Evolutionary conservation across 1,284 basidiomycete genomes (phyloP).

Genomic region (Trichosporon coremiiforme): DNA sequence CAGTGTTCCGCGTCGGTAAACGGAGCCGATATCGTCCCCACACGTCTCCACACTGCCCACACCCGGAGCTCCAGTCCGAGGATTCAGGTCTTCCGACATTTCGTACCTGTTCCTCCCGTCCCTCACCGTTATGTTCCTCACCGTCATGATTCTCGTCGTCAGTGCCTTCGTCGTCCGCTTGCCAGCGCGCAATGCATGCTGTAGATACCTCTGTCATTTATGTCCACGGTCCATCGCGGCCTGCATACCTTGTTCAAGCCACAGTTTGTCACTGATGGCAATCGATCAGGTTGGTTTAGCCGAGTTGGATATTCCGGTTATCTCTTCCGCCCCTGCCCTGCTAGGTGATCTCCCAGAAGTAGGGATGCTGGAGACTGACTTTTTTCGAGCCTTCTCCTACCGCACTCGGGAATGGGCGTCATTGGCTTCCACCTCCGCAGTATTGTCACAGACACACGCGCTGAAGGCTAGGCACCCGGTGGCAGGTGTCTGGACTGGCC

Average conservation of each 20-base stretch:
- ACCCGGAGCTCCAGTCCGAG: neutral
- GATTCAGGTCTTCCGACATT: neutral
- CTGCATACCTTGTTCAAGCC: neutral
- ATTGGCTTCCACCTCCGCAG: neutral
- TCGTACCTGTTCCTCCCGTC: neutral
- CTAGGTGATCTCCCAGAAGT: no score
- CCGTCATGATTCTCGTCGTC: no score
- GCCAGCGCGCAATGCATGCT: no score
- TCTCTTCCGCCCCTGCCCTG: neutral
- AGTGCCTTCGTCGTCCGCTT: no score
- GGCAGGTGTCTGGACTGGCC: no score
- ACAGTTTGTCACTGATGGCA: neutral
- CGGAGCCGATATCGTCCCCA: neutral
- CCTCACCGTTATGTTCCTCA: neutral
- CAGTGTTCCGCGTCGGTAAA: neutral
- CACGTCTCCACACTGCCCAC: neutral
- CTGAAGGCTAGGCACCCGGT: neutral
- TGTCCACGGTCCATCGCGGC: neutral
- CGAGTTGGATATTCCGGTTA: neutral
- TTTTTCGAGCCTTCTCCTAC: slow-evolving; percentile 4
- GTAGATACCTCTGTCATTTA: no score
- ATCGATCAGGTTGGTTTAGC: neutral
- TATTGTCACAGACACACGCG: neutral
- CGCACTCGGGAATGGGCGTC: neutral
- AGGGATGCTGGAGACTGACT: neutral